Percentiles rank a stretch among this genome's conserved stretches.
phyloP scores from a whole-genome alignment of 2,329 filamentous ascomycete genomes.

The Paecilomyces niveus region DNA sequence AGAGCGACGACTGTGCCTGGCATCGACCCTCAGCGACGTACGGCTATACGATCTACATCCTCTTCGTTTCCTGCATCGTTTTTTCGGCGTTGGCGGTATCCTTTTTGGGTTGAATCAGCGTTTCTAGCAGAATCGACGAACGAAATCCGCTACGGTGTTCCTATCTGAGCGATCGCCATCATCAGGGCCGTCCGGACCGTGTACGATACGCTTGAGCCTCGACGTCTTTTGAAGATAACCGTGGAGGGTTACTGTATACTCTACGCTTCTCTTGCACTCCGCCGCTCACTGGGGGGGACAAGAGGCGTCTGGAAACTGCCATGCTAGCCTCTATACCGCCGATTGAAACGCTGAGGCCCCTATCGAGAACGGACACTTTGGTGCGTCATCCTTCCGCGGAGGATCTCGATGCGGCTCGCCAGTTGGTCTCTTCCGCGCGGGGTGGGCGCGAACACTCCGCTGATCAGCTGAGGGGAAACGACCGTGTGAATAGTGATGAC shows the following conservation, averaged over 20 bases:
- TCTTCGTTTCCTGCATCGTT: background rate
- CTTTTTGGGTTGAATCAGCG: background rate
- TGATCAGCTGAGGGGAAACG: slow-evolving; percentile 18
- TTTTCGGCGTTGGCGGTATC: background rate
- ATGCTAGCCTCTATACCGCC: slow-evolving; percentile 31
- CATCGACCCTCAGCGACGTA: background rate
- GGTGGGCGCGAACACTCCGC: slow-evolving; percentile 31
- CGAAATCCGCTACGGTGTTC: background rate
- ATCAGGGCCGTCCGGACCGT: background rate
- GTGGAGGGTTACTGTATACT: background rate
- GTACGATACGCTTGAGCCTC: background rate
- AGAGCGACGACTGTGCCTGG: background rate
- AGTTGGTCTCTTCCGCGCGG: slow-evolving; percentile 41
- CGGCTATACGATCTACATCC: background rate
- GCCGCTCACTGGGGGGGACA: background rate
- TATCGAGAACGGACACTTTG: slow-evolving; percentile 22
- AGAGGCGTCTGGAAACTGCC: slow-evolving; percentile 9
- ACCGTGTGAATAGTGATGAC: slow-evolving; percentile 9
- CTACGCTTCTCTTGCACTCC: background rate
- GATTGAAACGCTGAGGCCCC: slow-evolving; percentile 30
- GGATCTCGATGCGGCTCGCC: slow-evolving; percentile 41
- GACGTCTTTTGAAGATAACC: background rate
- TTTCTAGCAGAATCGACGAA: background rate
- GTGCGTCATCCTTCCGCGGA: slow-evolving; percentile 40
- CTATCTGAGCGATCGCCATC: background rate